Evolutionary conservation across 108 stramenopile genomes (phyloP).

Genomic region (Cyclostephanos tholiformis): DNA sequence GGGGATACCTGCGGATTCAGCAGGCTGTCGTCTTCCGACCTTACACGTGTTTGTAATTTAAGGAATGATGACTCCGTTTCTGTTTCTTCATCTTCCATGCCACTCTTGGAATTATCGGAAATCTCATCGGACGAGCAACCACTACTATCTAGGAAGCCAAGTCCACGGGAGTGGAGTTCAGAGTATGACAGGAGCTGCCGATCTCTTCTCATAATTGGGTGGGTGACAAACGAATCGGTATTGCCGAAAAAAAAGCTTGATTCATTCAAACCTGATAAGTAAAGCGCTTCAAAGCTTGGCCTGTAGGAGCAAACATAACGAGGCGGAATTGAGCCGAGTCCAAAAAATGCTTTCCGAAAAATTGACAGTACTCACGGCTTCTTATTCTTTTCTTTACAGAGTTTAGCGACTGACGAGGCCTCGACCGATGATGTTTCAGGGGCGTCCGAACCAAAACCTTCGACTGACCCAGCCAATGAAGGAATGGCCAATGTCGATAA

Average conservation of each 20-base stretch:
- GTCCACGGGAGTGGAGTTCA: constrained; percentile 35
- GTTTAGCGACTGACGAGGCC: constrained; percentile 41
- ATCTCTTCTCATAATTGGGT: constrained; percentile 45
- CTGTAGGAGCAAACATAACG: constrained; percentile 29
- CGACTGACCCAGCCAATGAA: constrained; percentile 61
- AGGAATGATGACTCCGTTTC: constrained; percentile 4
- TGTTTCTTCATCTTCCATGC: constrained; percentile 8
- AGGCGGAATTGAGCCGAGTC: neutral
- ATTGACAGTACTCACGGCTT: constrained; percentile 35
- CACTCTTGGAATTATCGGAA: constrained; percentile 22
- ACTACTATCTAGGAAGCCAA: constrained; percentile 30
- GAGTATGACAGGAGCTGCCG: constrained; percentile 35
- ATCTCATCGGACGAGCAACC: constrained; percentile 1
- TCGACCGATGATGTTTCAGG: constrained; percentile 30
- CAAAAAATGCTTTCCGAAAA: constrained; percentile 6
- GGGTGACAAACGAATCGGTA: constrained; percentile 56
- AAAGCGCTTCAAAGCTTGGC: constrained; percentile 59
- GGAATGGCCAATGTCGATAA: constrained; percentile 43
- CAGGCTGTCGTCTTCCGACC: constrained; percentile 42
- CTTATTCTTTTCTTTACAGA: constrained; percentile 49
- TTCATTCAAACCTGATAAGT: constrained; percentile 53
- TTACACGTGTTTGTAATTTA: constrained; percentile 4
- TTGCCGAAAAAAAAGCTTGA: constrained; percentile 65
- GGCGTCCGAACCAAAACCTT: constrained; percentile 64
- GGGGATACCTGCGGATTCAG: constrained; percentile 13